These are phyloP conservation scores for Eutypella sp. DNA, from an alignment of 2,329 filamentous ascomycete genomes.

Conservation along the genomic window DNA sequence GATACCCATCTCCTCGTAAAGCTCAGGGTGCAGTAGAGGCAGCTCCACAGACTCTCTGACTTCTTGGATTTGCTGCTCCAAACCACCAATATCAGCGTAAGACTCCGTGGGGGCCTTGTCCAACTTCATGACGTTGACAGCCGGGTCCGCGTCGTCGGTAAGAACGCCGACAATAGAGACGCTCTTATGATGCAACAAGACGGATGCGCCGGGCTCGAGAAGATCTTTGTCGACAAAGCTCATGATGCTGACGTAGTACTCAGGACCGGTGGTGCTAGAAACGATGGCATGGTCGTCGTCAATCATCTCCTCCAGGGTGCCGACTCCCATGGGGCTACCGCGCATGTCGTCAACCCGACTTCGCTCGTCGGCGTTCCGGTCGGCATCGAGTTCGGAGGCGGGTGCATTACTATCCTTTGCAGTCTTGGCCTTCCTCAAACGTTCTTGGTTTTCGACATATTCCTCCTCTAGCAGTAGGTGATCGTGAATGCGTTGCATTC, in stretches of 20 bases:
- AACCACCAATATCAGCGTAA: constrained; percentile 95
- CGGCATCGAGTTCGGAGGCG: constrained; percentile 66
- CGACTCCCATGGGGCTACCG: constrained; percentile 96
- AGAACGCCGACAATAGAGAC: constrained; percentile 96
- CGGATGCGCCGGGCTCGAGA: constrained; percentile 90
- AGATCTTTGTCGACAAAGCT: constrained; percentile 99
- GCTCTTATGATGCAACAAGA: constrained; percentile 93
- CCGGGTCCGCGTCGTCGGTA: constrained; percentile 90
- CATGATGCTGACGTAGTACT: constrained; percentile 99
- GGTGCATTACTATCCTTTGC: constrained; percentile 64
- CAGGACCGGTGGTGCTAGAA: constrained; percentile 91
- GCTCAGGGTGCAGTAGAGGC: constrained; percentile 87
- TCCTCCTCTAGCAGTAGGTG: constrained; percentile 95
- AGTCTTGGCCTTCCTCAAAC: constrained; percentile 84
- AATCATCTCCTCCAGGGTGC: constrained; percentile 96
- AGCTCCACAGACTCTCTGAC: constrained; percentile 96
- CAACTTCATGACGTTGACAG: constrained; percentile 98
- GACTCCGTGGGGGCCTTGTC: constrained; percentile 98
- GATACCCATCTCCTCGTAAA: constrained; percentile 99
- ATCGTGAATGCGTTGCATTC: constrained; percentile 98
- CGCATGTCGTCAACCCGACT: constrained; percentile 97
- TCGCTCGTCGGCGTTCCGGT: constrained; percentile 90
- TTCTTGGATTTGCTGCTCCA: constrained; percentile 95
- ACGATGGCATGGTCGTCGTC: constrained; percentile 99
- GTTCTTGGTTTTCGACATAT: constrained; percentile 98